A percentile compares a stretch with the other conserved stretches of the same genome.
These are phyloP conservation scores for Emergomyces orientalis DNA, from an alignment of 2,329 filamentous ascomycete genomes.

Conservation along the genomic window DNA sequence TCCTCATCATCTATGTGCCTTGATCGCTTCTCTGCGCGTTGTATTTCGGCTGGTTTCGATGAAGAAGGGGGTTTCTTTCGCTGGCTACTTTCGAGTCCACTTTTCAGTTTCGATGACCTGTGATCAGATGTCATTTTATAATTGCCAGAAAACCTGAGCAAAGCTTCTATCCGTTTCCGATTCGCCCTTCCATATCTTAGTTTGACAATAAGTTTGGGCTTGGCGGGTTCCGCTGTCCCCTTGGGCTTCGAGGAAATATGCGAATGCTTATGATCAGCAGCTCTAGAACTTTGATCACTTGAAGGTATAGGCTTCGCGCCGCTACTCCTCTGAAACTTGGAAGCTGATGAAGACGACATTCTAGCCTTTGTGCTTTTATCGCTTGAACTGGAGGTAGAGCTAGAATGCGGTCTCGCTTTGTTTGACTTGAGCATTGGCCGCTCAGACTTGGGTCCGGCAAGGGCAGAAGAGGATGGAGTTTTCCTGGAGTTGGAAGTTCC, in stretches of 20 bases:
- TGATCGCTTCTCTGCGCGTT: conserved; percentile 20
- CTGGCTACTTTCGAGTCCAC: conserved; percentile 19
- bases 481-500: background rate
- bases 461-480: background rate
- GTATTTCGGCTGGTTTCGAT: conserved; percentile 17
- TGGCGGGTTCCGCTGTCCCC: conserved; percentile 9
- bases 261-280: background rate
- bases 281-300: background rate
- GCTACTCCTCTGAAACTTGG: conserved; percentile 3
- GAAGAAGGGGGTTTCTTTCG: conserved; percentile 14
- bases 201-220: conserved; percentile 37
- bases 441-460: background rate
- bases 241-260: background rate
- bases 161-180: conserved; percentile 38
- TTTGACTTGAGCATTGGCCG: conserved; percentile 1
- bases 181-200: conserved; percentile 45
- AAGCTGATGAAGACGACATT: conserved; percentile 6
- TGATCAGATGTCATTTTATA: conserved; percentile 23
- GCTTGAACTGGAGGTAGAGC: conserved; percentile 15
- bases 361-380: conserved; percentile 14
- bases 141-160: conserved; percentile 37
- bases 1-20: conserved; percentile 22
- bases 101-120: conserved; percentile 20
- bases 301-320: conserved; percentile 1
- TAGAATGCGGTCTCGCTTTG: conserved; percentile 14